phyloP scores from a whole-genome alignment of 2,329 filamentous ascomycete species.

The Trichocomaceae sp. region DNA sequence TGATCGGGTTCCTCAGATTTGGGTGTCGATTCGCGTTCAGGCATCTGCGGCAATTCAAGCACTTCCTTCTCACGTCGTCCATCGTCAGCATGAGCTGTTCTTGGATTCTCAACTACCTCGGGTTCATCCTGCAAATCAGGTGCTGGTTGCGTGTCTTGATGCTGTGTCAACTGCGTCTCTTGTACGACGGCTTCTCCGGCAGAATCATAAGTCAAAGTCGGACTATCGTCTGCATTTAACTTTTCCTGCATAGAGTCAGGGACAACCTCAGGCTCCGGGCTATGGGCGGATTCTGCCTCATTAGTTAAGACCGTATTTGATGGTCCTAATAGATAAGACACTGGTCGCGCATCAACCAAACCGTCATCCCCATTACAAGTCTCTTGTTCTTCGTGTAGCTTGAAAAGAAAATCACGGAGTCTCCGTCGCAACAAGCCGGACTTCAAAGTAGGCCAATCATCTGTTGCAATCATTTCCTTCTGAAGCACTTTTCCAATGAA shows the following conservation, averaged over 20 bases:
- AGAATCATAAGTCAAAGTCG: neutral
- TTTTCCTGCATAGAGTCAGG: conserved; percentile 3
- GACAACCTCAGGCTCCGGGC: neutral
- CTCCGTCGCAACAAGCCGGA: conserved; percentile 55
- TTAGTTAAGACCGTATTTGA: neutral
- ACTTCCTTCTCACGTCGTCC: neutral
- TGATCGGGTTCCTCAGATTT: neutral
- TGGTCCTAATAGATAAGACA: conserved; percentile 28
- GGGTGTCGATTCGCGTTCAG: neutral
- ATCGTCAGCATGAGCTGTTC: neutral
- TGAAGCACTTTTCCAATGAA: conserved; percentile 63
- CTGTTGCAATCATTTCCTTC: conserved; percentile 52
- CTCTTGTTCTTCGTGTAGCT: conserved; percentile 55
- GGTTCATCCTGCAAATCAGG: neutral
- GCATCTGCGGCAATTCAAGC: conserved; percentile 3
- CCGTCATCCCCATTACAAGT: conserved; percentile 23
- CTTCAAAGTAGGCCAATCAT: conserved; percentile 50
- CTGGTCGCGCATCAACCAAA: conserved; percentile 26
- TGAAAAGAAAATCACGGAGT: conserved; percentile 61
- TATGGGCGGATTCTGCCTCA: neutral
- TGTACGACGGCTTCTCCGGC: neutral
- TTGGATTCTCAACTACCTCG: neutral
- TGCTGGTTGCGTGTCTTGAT: neutral
- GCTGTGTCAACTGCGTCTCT: conserved; percentile 6
- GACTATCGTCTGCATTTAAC: neutral